Evolutionary conservation across 1,284 basidiomycete species (phyloP), one percentile per base, ranked within the genome.

Genomic region (Trametes hirsuta): DNA sequence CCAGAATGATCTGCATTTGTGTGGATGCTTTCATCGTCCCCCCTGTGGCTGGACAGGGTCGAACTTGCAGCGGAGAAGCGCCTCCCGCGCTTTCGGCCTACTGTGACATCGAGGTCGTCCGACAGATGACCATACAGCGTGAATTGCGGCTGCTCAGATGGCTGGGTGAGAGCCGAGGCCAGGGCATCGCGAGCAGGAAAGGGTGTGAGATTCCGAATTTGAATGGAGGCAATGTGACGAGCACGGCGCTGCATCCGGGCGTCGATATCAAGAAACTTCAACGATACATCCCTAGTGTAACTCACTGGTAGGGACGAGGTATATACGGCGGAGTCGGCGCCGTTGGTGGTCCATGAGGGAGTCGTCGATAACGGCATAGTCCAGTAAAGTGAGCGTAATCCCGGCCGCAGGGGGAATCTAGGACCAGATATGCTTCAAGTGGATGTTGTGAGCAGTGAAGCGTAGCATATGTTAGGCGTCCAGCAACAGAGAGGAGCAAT

Each of bases 121-220:
- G 84, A 81, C 45, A 84, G 64, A 66, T 82, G 79, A 1, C 84
- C 84, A 59, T 80, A 78, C 15, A 80, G 71, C 3, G 78, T 83
- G 66, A 85, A 84, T 63, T 87, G 84, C 4, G 83, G 75, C 57
- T 82, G 80, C 67, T 84, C 81, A 3, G 83, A 78, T 4, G 88
- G 86, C 69, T 88, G 85, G 9, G 81, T 77, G 50, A 93, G 78
- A 18, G 88, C 87, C 25, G 88, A 88, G 12, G 91, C 85, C 61
- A 91, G 79, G 2, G 88, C 81, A 73, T 94, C 91, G 40, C 90
- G 84, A 44, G 84, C 81, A 41, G 92, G 91, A 71, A 91, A 91
- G 2, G 90, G 90, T 11, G 91, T 91, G 42, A 94, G 78, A 69
- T 94, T 94, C 62, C 87, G 84, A 63, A 94, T 79, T 75, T 91